Conservation (phyloP, 345 rosid species). For the Populus euphratica region DNA sequence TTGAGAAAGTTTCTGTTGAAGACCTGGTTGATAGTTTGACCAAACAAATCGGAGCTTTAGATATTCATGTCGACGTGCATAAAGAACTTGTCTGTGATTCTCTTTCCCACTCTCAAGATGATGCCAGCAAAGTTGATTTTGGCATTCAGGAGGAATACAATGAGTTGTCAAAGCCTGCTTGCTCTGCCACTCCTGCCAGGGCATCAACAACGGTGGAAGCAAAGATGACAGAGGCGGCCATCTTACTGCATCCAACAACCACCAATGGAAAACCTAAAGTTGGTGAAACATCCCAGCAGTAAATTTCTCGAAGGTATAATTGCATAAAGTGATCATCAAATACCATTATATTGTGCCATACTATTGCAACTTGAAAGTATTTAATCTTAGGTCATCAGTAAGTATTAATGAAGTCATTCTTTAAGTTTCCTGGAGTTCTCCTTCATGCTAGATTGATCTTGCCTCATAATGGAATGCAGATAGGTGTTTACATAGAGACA, state of each 20-base stretch:
- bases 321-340: background rate
- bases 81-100: conserved; percentile 6
- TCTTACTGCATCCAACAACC: background rate
- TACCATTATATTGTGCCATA: background rate
- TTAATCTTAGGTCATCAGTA: background rate
- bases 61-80: conserved; percentile 3
- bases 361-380: background rate
- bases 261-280: background rate
- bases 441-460: background rate
- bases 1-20: conserved; percentile 11
- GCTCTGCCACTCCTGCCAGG: background rate
- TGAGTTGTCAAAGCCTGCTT: conserved; percentile 4
- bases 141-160: conserved; percentile 3
- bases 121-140: background rate
- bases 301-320: conserved; percentile 3
- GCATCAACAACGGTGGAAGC: background rate
- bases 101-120: background rate
- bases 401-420: background rate
- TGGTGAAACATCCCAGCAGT: background rate
- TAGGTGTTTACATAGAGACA: background rate
- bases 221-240: background rate
- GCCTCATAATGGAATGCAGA: background rate
- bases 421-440: background rate
- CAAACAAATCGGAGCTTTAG: conserved; percentile 15
- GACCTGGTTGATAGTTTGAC: conserved; percentile 21